phyloP scores from a whole-genome alignment of 2,329 filamentous ascomycete species.

The Monosporascus cannonballus region DNA sequence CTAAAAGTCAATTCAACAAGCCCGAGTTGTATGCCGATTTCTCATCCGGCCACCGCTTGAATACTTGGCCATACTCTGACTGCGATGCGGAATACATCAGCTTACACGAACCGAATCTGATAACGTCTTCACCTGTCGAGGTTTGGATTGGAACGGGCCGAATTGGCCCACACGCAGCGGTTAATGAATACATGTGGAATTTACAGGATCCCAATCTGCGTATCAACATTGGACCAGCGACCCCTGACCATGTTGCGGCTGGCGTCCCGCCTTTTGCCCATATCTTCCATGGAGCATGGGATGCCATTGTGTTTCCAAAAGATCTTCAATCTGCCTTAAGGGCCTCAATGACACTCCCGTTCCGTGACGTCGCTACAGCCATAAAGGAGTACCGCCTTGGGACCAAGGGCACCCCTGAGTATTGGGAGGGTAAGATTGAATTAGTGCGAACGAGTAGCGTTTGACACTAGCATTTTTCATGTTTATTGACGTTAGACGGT shows the following conservation, averaged over 20 bases:
- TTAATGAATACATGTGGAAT: constrained; percentile 43
- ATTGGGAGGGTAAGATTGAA: constrained; percentile 26
- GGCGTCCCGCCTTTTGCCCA: constrained; percentile 40
- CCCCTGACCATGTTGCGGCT: constrained; percentile 42
- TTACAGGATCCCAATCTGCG: constrained; percentile 30
- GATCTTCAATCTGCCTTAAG: constrained; percentile 9
- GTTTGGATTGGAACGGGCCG: constrained; percentile 41
- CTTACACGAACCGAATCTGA: constrained; percentile 16
- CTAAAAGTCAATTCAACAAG: neutral
- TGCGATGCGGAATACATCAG: constrained; percentile 20
- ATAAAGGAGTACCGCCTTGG: constrained; percentile 23
- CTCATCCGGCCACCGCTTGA: constrained; percentile 21
- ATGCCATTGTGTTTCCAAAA: constrained; percentile 36
- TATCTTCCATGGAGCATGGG: constrained; percentile 48
- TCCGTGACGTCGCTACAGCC: constrained; percentile 22
- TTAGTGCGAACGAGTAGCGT: constrained; percentile 14
- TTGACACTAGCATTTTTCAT: constrained; percentile 14
- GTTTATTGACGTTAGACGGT: constrained; percentile 16
- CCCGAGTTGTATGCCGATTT: constrained; percentile 16
- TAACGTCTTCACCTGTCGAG: constrained; percentile 22
- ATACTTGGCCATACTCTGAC: constrained; percentile 20
- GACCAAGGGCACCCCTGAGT: constrained; percentile 18
- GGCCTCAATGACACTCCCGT: constrained; percentile 3
- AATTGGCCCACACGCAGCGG: constrained; percentile 27
- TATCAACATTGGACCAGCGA: constrained; percentile 36